Conservation (phyloP, 2,329 filamentous ascomycete genomes). For the Fusarium foetens region DNA sequence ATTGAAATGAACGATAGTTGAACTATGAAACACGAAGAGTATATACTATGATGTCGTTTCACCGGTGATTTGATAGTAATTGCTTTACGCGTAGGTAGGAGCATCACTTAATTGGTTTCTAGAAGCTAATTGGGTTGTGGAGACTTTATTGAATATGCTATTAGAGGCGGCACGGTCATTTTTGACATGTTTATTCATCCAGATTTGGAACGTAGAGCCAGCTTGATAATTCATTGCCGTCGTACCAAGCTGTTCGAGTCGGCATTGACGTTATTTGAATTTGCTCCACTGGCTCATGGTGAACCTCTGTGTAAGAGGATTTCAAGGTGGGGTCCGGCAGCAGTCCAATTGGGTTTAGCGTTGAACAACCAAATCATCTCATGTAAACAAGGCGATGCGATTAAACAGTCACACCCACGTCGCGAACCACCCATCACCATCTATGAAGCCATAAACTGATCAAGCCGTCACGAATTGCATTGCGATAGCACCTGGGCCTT, state of each 20-base stretch:
- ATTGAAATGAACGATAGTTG: constrained; percentile 39
- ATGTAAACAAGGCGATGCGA: constrained; percentile 48
- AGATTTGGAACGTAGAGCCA: neutral
- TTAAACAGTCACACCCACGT: constrained; percentile 41
- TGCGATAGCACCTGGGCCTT: neutral
- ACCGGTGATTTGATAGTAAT: neutral
- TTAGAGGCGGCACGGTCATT: neutral
- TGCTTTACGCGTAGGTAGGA: neutral
- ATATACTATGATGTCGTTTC: neutral
- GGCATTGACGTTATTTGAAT: constrained; percentile 26
- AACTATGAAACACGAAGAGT: constrained; percentile 35
- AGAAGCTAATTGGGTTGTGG: neutral
- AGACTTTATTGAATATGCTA: neutral
- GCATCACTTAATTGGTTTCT: neutral
- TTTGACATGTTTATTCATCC: neutral
- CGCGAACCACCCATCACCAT: constrained; percentile 42
- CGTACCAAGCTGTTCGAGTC: neutral
- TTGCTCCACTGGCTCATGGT: neutral
- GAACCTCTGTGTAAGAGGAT: neutral
- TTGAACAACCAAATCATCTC: constrained; percentile 35
- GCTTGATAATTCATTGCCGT: neutral
- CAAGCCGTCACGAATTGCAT: constrained; percentile 30
- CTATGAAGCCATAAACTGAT: constrained; percentile 18
- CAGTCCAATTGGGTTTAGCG: constrained; percentile 36
- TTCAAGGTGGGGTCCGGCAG: constrained; percentile 30